Evolutionary conservation across 768 basidiomycete genomes (phyloP).

Genomic region (Termitomyces sp.): DNA sequence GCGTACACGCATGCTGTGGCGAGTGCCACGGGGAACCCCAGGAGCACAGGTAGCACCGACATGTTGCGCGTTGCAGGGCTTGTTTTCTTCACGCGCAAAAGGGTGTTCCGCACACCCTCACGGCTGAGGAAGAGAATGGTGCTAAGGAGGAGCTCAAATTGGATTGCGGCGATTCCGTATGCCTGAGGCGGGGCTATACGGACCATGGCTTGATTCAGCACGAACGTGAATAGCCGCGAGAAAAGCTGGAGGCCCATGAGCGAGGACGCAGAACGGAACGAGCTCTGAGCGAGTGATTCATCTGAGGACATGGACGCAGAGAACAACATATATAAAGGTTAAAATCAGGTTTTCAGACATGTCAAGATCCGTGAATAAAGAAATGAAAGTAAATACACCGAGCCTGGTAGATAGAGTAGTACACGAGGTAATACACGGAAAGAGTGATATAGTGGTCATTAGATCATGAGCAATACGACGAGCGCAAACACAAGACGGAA

Average conservation of each 20-base stretch:
- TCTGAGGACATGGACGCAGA: conserved; percentile 12
- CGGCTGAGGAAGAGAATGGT: conserved; percentile 90
- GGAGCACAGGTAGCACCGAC: conserved; percentile 61
- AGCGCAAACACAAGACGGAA: conserved; percentile 5
- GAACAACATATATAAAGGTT: background rate
- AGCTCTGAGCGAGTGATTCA: conserved; percentile 27
- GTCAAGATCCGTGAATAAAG: conserved; percentile 3
- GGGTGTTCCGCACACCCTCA: conserved; percentile 88
- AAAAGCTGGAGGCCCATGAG: conserved; percentile 85
- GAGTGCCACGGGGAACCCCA: conserved; percentile 67
- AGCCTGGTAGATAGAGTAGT: conserved; percentile 5
- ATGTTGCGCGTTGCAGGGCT: conserved; percentile 36
- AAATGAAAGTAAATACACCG: conserved; percentile 8
- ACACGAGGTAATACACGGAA: conserved; percentile 15
- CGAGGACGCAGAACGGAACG: conserved; percentile 48
- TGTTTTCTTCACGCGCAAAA: conserved; percentile 54
- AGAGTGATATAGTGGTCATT: conserved; percentile 12
- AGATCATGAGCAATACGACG: conserved; percentile 13
- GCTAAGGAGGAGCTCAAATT: conserved; percentile 88
- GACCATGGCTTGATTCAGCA: conserved; percentile 84
- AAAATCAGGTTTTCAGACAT: background rate
- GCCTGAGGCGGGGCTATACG: conserved; percentile 80
- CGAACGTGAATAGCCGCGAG: conserved; percentile 83
- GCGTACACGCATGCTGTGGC: conserved; percentile 53
- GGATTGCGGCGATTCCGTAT: conserved; percentile 89